Evolutionary conservation across 805 yeast genomes (phyloP), one percentile per base, ranked within the genome.

Genomic region (Pichia gijzeniarum): DNA sequence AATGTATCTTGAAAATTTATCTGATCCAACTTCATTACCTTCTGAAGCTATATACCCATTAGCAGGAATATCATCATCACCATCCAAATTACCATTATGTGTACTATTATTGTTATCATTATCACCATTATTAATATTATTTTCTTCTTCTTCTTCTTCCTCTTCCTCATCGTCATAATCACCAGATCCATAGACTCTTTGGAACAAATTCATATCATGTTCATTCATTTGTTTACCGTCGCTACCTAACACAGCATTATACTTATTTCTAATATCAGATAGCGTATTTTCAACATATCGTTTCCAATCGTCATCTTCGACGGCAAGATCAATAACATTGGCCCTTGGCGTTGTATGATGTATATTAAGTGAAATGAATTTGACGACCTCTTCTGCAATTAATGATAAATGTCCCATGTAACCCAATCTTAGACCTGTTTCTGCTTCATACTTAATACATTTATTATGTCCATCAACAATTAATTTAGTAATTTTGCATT

Each of bases 321-420:
- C 41, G 3, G 76, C 73, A 10, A 69, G 72, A 13, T 72, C 74
- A 18, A 80, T 77, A 5, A 68, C 58, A 3, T 76, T 73, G 2
- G 85, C 74, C 13, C 80, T 72, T 20, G 44, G 49, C 43, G 77
- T 63, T 49, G 78, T 84, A 5, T 83, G 80, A 7, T 83, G 80
- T 33, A 79, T 71, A 54, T 77, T 78, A 16, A 79, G 62, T n/a
- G 74, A 71, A 8, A 70, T 67, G 62, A 93, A 93, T 61, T 93
- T 93, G 40, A 89, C 96, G 38, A 93, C 89, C 62, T 93, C 99
- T 62, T 93, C 99, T 42, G 96, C 89, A 46, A 93, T 87, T 42
- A 93, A 69, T 6, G 95, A 88, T 52, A 93, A 67, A 62, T 93
- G 99, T n/a, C 99, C 99, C 88, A 90, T 89, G 60, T 88, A 93